Conservation (phyloP, 1,284 basidiomycete species). For the Boletus smithii region DNA sequence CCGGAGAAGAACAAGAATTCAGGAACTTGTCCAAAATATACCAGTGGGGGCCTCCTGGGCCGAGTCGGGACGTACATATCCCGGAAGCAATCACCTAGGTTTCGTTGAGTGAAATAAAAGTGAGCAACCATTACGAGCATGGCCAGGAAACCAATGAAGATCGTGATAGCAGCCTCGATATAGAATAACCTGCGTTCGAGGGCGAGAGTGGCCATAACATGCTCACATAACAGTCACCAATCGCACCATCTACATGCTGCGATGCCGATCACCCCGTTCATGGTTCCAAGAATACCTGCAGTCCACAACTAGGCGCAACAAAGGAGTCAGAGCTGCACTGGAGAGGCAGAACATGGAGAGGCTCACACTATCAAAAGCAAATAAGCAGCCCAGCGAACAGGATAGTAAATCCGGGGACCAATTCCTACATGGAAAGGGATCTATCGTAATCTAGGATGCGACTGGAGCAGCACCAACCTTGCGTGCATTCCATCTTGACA, state of each 20-base stretch:
- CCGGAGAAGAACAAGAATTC: too few relatives aligned
- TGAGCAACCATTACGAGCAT: conserved; percentile 37
- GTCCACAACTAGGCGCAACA: conserved; percentile 57
- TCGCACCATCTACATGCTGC: conserved; percentile 67
- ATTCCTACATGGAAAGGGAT: conserved; percentile 40
- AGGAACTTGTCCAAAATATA: background rate
- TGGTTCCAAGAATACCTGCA: conserved; percentile 63
- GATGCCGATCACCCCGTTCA: conserved; percentile 67
- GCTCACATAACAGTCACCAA: background rate
- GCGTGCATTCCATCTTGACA: conserved; percentile 67
- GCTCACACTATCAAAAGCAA: conserved; percentile 66
- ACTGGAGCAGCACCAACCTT: conserved; percentile 37
- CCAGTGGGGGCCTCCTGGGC: too few relatives aligned
- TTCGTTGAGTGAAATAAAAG: background rate
- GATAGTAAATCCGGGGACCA: conserved; percentile 66
- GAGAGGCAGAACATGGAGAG: background rate
- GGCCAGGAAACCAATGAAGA: conserved; percentile 51
- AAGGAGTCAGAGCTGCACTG: conserved; percentile 1
- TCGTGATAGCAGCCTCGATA: conserved; percentile 59
- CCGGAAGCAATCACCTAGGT: conserved; percentile 49
- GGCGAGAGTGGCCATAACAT: background rate
- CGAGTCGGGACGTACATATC: conserved; percentile 45
- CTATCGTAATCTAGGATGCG: background rate
- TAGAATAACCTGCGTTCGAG: conserved; percentile 47
- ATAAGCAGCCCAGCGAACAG: conserved; percentile 68